phyloP scores from a whole-genome alignment of 768 basidiomycete species.

The Termitomyces sp. region DNA sequence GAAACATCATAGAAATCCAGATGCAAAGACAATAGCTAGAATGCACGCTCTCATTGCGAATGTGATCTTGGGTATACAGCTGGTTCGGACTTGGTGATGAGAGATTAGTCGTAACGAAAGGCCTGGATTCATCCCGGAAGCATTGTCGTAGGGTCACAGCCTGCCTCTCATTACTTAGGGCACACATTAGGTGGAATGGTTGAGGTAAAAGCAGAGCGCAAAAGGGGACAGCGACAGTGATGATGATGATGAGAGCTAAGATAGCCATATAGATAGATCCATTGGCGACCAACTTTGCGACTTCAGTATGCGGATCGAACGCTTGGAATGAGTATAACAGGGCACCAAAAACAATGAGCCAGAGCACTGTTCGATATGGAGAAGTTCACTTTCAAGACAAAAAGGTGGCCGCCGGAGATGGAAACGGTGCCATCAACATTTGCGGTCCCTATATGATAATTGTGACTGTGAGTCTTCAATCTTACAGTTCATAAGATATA shows the following conservation, averaged over 20 bases:
- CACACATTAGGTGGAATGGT: constrained; percentile 54
- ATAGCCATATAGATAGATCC: constrained; percentile 69
- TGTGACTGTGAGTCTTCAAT: neutral
- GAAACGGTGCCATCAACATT: constrained; percentile 54
- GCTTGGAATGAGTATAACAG: constrained; percentile 62
- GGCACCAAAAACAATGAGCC: constrained; percentile 64
- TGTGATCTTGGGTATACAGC: constrained; percentile 66
- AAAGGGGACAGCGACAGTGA: constrained; percentile 62
- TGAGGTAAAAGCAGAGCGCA: constrained; percentile 73
- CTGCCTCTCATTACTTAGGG: constrained; percentile 46
- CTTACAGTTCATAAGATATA: constrained; percentile 50
- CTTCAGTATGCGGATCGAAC: constrained; percentile 35
- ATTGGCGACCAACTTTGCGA: constrained; percentile 47
- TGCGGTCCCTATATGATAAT: constrained; percentile 36
- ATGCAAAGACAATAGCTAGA: constrained; percentile 65
- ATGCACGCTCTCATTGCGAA: constrained; percentile 62
- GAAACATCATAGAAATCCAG: constrained; percentile 68
- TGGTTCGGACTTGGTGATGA: constrained; percentile 13
- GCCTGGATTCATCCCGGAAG: constrained; percentile 55
- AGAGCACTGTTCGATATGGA: constrained; percentile 50
- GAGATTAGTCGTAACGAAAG: neutral
- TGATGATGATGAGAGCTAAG: constrained; percentile 48
- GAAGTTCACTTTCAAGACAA: constrained; percentile 61
- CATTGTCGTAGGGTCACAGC: constrained; percentile 73
- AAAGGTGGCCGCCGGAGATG: constrained; percentile 53